Percentiles rank a stretch among this genome's conserved stretches.
Evolutionary conservation across 495 filamentous ascomycete species (phyloP).

Genomic region (Penicillium crystallinum): DNA sequence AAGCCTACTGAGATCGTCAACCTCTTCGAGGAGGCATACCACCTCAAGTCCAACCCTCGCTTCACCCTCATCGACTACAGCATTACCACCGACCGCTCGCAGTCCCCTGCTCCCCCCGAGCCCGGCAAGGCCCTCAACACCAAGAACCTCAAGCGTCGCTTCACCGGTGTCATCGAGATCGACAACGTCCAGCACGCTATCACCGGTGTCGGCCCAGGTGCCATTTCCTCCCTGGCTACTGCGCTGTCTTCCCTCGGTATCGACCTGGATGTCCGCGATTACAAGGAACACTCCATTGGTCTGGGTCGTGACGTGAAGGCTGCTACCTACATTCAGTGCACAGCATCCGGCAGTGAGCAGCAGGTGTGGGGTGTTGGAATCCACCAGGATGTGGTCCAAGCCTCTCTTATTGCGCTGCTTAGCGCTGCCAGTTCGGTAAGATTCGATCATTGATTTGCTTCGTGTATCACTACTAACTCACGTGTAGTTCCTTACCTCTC

Average conservation of each 20-base stretch:
- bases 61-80: slow-evolving; percentile 90
- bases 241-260: slow-evolving; percentile 78
- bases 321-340: slow-evolving; percentile 90
- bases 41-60: slow-evolving; percentile 70
- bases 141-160: slow-evolving; percentile 72
- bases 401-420: slow-evolving; percentile 82
- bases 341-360: slow-evolving; percentile 58
- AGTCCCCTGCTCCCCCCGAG: slow-evolving; percentile 65
- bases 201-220: slow-evolving; percentile 78
- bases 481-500: slow-evolving; percentile 42
- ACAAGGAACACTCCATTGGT: slow-evolving; percentile 94
- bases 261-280: slow-evolving; percentile 86
- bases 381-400: slow-evolving; percentile 91
- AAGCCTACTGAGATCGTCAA: slow-evolving; percentile 73
- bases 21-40: slow-evolving; percentile 85
- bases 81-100: slow-evolving; percentile 79
- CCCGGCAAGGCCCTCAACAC: slow-evolving; percentile 66
- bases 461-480: slow-evolving; percentile 8
- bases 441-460: slow-evolving; percentile 10
- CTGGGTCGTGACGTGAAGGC: slow-evolving; percentile 76
- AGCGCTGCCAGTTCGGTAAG: slow-evolving; percentile 85
- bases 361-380: slow-evolving; percentile 93
- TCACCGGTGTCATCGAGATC: slow-evolving; percentile 82
- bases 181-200: slow-evolving; percentile 76
- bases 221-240: slow-evolving; percentile 81